phyloP scores from a whole-genome alignment of 202 grass and related monocot species.

The Cymbopogon flexuosus region DNA sequence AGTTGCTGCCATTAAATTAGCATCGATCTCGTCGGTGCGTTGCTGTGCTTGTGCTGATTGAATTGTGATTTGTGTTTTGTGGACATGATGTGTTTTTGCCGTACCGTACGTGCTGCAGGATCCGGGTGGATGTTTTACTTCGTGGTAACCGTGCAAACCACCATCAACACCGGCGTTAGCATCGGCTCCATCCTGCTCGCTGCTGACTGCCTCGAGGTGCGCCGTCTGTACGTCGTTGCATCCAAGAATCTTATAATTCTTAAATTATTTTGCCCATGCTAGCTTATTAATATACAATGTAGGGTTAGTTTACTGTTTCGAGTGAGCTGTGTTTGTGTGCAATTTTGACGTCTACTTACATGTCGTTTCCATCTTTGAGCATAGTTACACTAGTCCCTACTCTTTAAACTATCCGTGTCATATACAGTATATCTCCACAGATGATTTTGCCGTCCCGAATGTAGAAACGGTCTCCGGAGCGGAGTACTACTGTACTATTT shows the following conservation, averaged over 20 bases:
- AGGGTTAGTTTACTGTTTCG: not conserved
- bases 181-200: conserved; percentile 86
- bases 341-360: not conserved
- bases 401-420: not conserved
- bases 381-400: not conserved
- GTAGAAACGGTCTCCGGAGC: not conserved
- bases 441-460: conserved; percentile 2
- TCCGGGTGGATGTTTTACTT: conserved; percentile 90
- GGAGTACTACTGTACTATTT: no score
- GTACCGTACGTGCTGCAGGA: conserved; percentile 29
- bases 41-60: not conserved
- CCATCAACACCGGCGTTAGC: conserved; percentile 79
- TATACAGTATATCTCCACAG: not conserved
- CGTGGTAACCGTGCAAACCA: conserved; percentile 65
- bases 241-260: not conserved
- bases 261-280: not conserved
- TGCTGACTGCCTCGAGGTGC: conserved; percentile 72
- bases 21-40: not conserved
- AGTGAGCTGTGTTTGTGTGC: not conserved
- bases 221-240: not conserved
- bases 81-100: not conserved
- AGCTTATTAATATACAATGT: not conserved
- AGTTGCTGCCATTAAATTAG: conserved; percentile 4
- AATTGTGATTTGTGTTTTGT: conserved; percentile 15
- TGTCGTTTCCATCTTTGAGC: not conserved